A percentile compares a stretch with the other conserved stretches of the same genome.
phyloP scores from a whole-genome alignment of 768 basidiomycete species.

The Hericium alpestre region DNA sequence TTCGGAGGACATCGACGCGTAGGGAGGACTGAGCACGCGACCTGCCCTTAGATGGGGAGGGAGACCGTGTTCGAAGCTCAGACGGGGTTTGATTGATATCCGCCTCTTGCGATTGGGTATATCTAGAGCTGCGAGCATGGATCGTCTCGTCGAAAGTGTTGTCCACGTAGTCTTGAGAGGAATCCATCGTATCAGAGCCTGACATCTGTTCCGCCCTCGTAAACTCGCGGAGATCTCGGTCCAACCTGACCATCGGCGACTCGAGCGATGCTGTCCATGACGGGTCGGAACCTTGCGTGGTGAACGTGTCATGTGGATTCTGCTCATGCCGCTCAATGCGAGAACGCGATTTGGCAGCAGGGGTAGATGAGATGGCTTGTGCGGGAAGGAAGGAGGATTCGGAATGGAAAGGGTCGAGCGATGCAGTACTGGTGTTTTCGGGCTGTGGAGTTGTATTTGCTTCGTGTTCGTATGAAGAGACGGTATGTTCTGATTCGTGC shows the following conservation, averaged over 20 bases:
- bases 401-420: conserved; percentile 29
- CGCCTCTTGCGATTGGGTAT: not conserved
- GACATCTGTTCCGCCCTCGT: conserved; percentile 29
- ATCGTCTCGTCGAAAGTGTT: not conserved
- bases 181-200: conserved; percentile 15
- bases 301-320: conserved; percentile 25
- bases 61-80: not conserved
- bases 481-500: not conserved
- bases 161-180: conserved; percentile 13
- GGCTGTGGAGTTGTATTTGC: conserved; percentile 8
- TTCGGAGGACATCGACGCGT: conserved; percentile 14
- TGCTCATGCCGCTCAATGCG: conserved; percentile 13
- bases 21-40: conserved; percentile 25
- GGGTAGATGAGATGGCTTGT: conserved; percentile 69
- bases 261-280: conserved; percentile 71
- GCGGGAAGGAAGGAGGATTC: conserved; percentile 70
- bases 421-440: conserved; percentile 22
- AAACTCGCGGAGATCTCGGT: conserved; percentile 50
- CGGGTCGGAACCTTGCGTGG: conserved; percentile 28
- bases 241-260: conserved; percentile 60
- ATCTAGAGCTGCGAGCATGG: not conserved
- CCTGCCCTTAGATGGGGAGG: conserved; percentile 21
- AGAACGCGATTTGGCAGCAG: conserved; percentile 37
- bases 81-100: not conserved
- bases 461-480: conserved; percentile 3